Evolutionary conservation across 169 alveolate genomes (phyloP).

Genomic region (Plasmodium falciparum): DNA sequence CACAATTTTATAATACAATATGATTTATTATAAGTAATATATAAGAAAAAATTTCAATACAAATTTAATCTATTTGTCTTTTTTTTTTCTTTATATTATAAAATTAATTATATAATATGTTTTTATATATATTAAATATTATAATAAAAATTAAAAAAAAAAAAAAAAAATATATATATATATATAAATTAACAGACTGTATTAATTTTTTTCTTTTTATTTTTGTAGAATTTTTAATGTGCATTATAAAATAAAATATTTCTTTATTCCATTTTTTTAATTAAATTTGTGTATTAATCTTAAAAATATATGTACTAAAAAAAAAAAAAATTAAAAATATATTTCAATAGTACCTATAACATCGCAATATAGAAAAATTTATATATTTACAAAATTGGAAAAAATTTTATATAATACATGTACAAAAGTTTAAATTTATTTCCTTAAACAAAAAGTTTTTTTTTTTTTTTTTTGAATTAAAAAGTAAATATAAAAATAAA

Average conservation of each 20-base stretch:
- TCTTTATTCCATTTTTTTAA: conserved; percentile 6
- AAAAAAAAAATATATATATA: neutral
- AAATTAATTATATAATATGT: conserved; percentile 13
- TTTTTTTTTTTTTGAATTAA: too few species aligned
- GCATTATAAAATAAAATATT: conserved; percentile 30
- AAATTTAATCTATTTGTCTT: conserved; percentile 25
- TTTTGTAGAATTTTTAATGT: conserved; percentile 37
- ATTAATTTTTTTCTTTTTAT: conserved; percentile 23
- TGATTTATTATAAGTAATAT: conserved; percentile 25
- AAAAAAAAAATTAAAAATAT: conserved; percentile 10
- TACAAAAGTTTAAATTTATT: too few species aligned
- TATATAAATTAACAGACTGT: conserved; percentile 25
- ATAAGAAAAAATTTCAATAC: conserved; percentile 11
- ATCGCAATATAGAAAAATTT: too few species aligned
- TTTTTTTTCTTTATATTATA: conserved; percentile 19
- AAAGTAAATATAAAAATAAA: too few species aligned
- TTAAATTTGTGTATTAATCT: conserved; percentile 19
- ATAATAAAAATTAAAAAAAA: conserved; percentile 15
- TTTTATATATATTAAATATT: neutral
- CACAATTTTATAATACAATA: conserved; percentile 14
- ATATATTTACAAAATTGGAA: too few species aligned
- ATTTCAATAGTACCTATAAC: neutral
- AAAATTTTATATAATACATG: too few species aligned
- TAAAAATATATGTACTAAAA: conserved; percentile 3
- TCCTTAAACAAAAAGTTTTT: too few species aligned